Evolutionary conservation across 768 basidiomycete species (phyloP).

Genomic region (Phylloporus sp.): DNA sequence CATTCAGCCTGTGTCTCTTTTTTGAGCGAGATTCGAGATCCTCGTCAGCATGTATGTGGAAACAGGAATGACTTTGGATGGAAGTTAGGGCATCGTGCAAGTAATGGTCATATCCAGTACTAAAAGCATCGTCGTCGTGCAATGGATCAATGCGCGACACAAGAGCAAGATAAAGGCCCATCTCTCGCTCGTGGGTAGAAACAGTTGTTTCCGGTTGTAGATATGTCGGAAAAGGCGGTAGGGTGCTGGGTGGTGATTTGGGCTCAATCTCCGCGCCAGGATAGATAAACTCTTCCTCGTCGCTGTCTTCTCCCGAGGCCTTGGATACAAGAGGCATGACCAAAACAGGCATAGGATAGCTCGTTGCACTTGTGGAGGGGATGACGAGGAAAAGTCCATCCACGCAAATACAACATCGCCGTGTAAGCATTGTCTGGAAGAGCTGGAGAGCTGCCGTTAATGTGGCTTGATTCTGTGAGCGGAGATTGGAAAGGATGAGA

Average conservation of each 20-base stretch:
- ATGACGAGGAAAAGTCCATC: conserved; percentile 70
- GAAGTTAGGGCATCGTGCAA: conserved; percentile 68
- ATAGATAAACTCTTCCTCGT: conserved; percentile 50
- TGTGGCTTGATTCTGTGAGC: conserved; percentile 60
- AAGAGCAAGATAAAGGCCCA: conserved; percentile 72
- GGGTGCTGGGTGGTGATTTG: conserved; percentile 13
- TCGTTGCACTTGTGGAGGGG: conserved; percentile 68
- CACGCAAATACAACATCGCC: conserved; percentile 61
- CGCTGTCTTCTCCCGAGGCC: conserved; percentile 40
- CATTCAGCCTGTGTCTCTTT: conserved; percentile 71
- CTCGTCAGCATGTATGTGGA: conserved; percentile 44
- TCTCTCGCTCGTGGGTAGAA: conserved; percentile 81
- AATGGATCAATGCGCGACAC: conserved; percentile 76
- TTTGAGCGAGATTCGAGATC: conserved; percentile 36
- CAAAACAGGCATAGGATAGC: conserved; percentile 60
- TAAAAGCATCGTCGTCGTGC: conserved; percentile 67
- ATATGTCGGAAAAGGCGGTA: conserved; percentile 36
- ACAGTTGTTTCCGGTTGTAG: conserved; percentile 68
- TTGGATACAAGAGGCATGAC: conserved; percentile 22
- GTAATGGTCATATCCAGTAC: conserved; percentile 83
- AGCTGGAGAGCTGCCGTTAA: conserved; percentile 78
- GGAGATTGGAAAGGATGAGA: conserved; percentile 74
- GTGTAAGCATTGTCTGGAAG: conserved; percentile 66
- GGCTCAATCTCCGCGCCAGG: conserved; percentile 27
- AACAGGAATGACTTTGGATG: conserved; percentile 64